Evolutionary conservation across 2,329 filamentous ascomycete species (phyloP), one percentile per base, ranked within the genome.

Genomic region (Fusarium nodosum): DNA sequence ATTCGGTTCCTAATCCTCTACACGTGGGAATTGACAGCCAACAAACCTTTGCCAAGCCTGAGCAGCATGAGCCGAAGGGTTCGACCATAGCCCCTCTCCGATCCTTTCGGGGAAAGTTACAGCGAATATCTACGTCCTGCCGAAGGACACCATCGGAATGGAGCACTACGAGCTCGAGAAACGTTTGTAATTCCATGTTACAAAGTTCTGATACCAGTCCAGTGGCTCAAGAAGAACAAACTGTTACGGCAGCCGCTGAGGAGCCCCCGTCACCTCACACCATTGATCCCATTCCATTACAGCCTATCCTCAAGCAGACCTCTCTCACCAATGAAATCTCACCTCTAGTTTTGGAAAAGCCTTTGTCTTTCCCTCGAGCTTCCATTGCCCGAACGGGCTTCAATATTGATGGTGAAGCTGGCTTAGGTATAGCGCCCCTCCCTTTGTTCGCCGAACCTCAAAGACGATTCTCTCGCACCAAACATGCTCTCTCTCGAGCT

Each of bases 391-490:
- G 34, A 16, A 60, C 53, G 20, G 61, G 52, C 11, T 73, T 66
- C 60, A 75, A 75, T n/a, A 52, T 74, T 11, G 65, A 75, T 52
- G 72, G 72, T 7, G 70, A 73, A 50, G 57, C 58, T 53, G 67
- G 66, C 7, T 11, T 60, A 12, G 24, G 28, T 22, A 28, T 36
- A n/a, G 33, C 28, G 6, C 51, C 54, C n/a, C 45, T 56, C 33
- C 41, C 60, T 58, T 54, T 63, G 36, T 53, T 64, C 36, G 33
- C 53, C 30, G 44, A 56, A 33, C 47, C 58, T 31, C 44, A 57
- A 20, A 48, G 41, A 9, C 66, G 50, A 11, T 48, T 60, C 36
- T 42, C 54, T 24, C 22, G 34, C 28, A 50, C 55, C 11, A 60
- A 51, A 34, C 4, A 47, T 10, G 34, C 47, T n/a, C 39, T 53